Conservation (phyloP, 228 moss, liverwort and hornwort genomes). For the Sphagnum fallax region DNA sequence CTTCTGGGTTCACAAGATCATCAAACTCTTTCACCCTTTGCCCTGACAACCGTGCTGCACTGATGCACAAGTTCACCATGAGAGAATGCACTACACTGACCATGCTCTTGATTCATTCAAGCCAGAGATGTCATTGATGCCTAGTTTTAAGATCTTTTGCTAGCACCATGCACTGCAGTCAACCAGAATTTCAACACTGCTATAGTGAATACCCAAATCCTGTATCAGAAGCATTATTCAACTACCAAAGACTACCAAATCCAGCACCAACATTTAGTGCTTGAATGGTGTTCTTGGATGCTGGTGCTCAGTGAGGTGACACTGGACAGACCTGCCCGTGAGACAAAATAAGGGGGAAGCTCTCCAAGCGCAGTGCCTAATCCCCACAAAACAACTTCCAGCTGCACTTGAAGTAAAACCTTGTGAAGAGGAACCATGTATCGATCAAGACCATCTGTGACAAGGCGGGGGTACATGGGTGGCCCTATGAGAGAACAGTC, state of each 20-base stretch:
- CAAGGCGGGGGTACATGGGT: conserved; percentile 55
- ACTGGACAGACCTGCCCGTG: conserved; percentile 44
- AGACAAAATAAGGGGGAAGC: conserved; percentile 92
- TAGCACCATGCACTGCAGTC: too few relatives aligned
- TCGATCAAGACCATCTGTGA: conserved; percentile 43
- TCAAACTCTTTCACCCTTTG: conserved; percentile 78
- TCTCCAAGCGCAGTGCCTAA: conserved; percentile 93
- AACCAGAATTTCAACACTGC: too few relatives aligned
- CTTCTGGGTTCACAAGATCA: conserved; percentile 46
- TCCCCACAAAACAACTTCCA: conserved; percentile 86
- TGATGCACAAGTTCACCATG: background rate
- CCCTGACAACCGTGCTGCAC: conserved; percentile 56
- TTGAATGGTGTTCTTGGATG: too few relatives aligned
- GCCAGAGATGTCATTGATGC: too few relatives aligned
- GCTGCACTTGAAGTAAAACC: conserved; percentile 80
- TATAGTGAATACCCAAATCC: too few relatives aligned
- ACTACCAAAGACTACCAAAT: too few relatives aligned
- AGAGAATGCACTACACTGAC: too few relatives aligned
- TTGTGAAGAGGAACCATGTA: conserved; percentile 76
- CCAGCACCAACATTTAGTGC: too few relatives aligned
- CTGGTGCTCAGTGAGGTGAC: background rate
- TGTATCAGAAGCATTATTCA: too few relatives aligned
- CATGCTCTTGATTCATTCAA: too few relatives aligned
- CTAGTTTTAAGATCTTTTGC: too few relatives aligned
- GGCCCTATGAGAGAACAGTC: conserved; percentile 51